phyloP scores from a whole-genome alignment of 495 filamentous ascomycete species.

The Aspergillus leporis region DNA sequence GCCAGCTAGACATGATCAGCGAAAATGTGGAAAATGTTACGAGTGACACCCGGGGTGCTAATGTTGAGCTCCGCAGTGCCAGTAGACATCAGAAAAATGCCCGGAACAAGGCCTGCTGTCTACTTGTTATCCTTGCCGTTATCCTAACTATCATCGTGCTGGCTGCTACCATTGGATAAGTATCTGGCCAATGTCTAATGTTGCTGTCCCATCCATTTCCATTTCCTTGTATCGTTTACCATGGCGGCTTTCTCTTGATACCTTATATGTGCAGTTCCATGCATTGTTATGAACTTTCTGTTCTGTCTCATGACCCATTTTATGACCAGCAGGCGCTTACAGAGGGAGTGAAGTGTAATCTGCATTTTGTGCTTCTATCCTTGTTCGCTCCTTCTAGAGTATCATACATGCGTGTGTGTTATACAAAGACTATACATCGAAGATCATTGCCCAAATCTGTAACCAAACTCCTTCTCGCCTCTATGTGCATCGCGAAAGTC shows the following conservation, averaged over 20 bases:
- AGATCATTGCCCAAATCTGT: conserved; percentile 22
- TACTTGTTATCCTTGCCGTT: conserved; percentile 86
- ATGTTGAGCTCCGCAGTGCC: conserved; percentile 78
- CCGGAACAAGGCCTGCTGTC: conserved; percentile 85
- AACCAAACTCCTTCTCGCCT: conserved; percentile 34
- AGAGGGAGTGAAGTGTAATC: conserved; percentile 20
- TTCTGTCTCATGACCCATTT: conserved; percentile 10
- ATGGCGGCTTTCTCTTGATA: conserved; percentile 24
- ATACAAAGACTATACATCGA: conserved; percentile 42
- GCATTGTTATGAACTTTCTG: conserved; percentile 9
- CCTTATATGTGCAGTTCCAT: conserved; percentile 21
- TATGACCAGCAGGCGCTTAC: conserved; percentile 20
- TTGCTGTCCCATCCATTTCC: conserved; percentile 8
- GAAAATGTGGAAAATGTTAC: conserved; percentile 82
- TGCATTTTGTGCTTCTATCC: conserved; percentile 18
- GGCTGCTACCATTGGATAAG: conserved; percentile 69
- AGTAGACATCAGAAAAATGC: conserved; percentile 91
- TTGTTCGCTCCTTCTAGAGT: conserved; percentile 18
- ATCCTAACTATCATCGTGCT: conserved; percentile 86
- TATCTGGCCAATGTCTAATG: conserved; percentile 2
- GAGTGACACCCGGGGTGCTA: conserved; percentile 78
- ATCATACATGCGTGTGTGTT: conserved; percentile 44
- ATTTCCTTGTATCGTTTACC: conserved; percentile 18
- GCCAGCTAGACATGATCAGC: conserved; percentile 82
- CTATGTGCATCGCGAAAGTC: conserved; percentile 22